Base-by-base conservation (phyloP, 2,329 filamentous ascomycete species). In the Pyrenophora seminiperda region DNA sequence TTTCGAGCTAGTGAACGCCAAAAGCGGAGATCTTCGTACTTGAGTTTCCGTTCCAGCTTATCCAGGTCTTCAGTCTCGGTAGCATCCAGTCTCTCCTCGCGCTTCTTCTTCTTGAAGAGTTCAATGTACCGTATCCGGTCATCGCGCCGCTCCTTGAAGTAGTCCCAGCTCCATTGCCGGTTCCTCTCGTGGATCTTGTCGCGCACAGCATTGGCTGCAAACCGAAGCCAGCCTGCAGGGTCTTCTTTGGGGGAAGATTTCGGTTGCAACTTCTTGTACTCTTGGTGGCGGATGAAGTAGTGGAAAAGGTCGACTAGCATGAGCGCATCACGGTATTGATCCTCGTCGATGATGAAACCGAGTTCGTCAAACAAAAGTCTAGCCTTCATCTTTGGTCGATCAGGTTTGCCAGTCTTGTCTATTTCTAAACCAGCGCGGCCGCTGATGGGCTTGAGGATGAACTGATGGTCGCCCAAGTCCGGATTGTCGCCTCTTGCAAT, bases 281-380 rank as follows among this genome's bases (percentile, higher is more conserved):
- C 93, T 72, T 97, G 94, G 61, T 99, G 94, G 24, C 93, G 87
- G 62, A 97, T 89, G 73, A 97, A 99, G 75, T 96, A 97, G 73
- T 99, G 94, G 78, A 99, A 99, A 2, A 97, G 80, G 70, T 99
- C 94, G 2, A 97, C 89, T 79, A 99, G 89, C 94, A 99, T 99
- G 50, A 99, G 77, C 4, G 88, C 91, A 75, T 99, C 94, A 22
- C 95, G 89, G 70, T 99, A 99, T 71, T 99, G 94, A 59, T 97
- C 85, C 59, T 99, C 93, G 62, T 99, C 95, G 24, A 99, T 82
- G n/a, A 97, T 90, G 57, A 99, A 87, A 41, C 95, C 94, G 50
- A 99, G 92, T 68, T 99, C 95, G 67, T 99, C 93, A 63, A 99
- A 99, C 1, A 97, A 77, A 14, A 99, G 76, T 31, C 89, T 89